Base-by-base conservation (phyloP, 129 eudicot species). In the Silybum marianum region DNA sequence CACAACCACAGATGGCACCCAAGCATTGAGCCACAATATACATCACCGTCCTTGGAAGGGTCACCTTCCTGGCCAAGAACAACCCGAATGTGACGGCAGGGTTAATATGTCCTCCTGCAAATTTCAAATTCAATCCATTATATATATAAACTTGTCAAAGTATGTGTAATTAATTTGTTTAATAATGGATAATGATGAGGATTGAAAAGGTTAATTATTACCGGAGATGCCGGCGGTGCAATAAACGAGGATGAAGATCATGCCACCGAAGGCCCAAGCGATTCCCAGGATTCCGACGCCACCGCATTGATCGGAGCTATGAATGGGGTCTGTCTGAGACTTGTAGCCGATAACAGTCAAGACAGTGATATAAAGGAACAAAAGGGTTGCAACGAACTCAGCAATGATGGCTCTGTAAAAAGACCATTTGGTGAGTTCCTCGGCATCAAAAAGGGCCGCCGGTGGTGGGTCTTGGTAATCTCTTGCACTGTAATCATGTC, bases 171-270 rank as follows among this genome's bases (percentile, higher is more conserved):
- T 54, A 18, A 54, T 54, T 14, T 16, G 23, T 54, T 54, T 0
- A 54, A 54, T 3, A 7, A 51, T 51, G 63, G 18, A 54, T 48
- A 5, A 42, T 46, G n/a, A 46, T 51, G 1, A 1, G 18, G 4
- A 18, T 18, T 54, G 7, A 54, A 54, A 44, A 11, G 4, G 54
- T 51, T 16, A 54, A 32, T 32, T 32, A 32, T 34, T 40, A 88
- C 91, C 91, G 16, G 94, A 90, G 80, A 90, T 90, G 30, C 94
- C 94, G 19, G 94, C 94, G 38, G 94, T 90, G 91, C 94, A 90
- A 84, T 90, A 90, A 11, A 83, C 86, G 24, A 83, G 86, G 32
- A 83, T 62, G 18, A 83, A 83, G 13, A 83, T 83, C 86, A 90
- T 90, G 87, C 94, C 94, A 1, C 94, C 94, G 22, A 90, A 90